Conservation (phyloP, 2,329 filamentous ascomycete genomes). For the Fusarium sp. region DNA sequence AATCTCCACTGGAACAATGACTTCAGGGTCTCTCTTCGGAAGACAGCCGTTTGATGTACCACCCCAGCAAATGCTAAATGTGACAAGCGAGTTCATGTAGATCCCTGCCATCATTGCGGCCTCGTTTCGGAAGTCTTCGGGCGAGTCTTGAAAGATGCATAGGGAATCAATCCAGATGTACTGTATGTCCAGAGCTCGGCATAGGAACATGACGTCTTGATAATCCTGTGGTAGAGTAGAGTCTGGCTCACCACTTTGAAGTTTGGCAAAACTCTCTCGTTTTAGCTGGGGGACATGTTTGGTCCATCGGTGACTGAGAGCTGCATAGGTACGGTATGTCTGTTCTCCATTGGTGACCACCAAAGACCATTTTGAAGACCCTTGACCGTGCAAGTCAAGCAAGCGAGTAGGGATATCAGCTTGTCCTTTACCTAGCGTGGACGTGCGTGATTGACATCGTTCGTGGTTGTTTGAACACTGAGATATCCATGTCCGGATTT, state of each 20-base stretch:
- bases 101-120: slow-evolving; percentile 3
- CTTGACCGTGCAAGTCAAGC: background rate
- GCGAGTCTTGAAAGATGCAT: slow-evolving; percentile 3
- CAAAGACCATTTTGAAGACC: background rate
- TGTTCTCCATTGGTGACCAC: background rate
- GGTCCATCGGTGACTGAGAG: background rate
- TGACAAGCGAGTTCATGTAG: slow-evolving; percentile 5
- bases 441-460: background rate
- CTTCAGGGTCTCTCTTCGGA: background rate
- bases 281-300: background rate
- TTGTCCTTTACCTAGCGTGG: background rate
- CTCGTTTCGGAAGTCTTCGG: background rate
- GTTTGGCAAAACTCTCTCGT: background rate
- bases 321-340: background rate
- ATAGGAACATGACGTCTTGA: background rate
- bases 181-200: background rate
- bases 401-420: background rate
- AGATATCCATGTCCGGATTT: background rate
- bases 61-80: slow-evolving; percentile 4
- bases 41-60: background rate
- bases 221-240: background rate
- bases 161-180: slow-evolving; percentile 8
- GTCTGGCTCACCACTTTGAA: background rate
- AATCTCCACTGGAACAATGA: background rate
- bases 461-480: background rate